phyloP scores from a whole-genome alignment of 305 asterid species.

The Fraxinus platypoda region DNA sequence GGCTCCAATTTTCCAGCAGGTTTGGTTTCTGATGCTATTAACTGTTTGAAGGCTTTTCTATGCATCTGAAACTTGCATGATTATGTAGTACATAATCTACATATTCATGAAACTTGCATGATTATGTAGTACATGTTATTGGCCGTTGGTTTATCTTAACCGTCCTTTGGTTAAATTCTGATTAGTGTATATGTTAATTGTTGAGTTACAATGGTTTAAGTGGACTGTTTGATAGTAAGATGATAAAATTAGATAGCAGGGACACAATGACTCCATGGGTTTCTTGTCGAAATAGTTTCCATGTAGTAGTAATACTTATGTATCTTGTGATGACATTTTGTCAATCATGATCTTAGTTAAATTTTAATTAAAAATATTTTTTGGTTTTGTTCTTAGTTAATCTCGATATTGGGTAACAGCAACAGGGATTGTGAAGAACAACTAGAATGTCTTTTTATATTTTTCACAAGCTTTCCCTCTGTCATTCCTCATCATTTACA shows the following conservation, averaged over 20 bases:
- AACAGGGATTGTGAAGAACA: background rate
- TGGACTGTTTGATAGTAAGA: background rate
- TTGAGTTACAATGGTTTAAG: background rate
- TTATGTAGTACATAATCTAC: background rate
- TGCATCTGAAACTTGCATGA: background rate
- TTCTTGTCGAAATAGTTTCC: background rate
- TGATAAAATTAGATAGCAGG: background rate
- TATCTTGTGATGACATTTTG: background rate
- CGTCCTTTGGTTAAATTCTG: background rate
- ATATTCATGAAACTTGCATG: background rate
- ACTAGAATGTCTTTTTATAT: background rate
- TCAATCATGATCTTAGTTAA: background rate
- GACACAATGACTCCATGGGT: background rate
- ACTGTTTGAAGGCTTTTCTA: background rate
- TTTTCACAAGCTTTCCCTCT: background rate
- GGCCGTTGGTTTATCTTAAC: background rate
- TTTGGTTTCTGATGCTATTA: conserved; percentile 11
- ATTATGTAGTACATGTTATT: background rate
- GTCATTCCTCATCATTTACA: background rate
- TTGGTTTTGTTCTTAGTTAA: background rate
- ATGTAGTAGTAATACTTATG: background rate
- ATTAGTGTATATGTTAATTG: background rate
- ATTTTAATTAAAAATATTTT: background rate
- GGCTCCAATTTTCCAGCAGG: conserved; percentile 63
- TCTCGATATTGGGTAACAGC: background rate